Percentiles rank a stretch among this genome's conserved stretches.
Conservation (phyloP, 176 grass and related monocot genomes). For the Panicum miliaceum region DNA sequence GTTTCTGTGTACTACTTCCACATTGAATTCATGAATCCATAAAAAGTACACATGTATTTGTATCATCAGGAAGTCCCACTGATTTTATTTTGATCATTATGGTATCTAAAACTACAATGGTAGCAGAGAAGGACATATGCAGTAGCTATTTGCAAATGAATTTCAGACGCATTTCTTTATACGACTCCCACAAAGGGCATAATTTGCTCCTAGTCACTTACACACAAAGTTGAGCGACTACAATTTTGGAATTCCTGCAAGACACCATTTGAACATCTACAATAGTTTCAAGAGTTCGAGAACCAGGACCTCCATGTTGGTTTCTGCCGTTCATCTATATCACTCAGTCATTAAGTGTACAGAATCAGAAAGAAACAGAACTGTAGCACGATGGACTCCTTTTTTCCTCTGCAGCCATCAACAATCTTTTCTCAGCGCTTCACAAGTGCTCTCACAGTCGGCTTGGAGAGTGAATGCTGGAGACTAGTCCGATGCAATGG, state of each 20-base stretch:
- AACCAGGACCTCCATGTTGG: neutral
- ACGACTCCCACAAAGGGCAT: neutral
- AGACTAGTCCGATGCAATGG: constrained; percentile 72
- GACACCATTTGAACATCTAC: neutral
- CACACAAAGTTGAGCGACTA: neutral
- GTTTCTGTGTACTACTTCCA: neutral
- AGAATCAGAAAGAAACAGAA: neutral
- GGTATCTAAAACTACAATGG: neutral
- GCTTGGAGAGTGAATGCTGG: constrained; percentile 61
- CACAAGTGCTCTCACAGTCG: constrained; percentile 43
- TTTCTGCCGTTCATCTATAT: neutral
- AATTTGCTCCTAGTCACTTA: neutral
- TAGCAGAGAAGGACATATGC: neutral
- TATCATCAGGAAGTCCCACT: neutral
- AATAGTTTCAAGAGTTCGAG: neutral
- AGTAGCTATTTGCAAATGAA: neutral
- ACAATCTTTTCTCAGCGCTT: constrained; percentile 26
- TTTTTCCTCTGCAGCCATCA: neutral
- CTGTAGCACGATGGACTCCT: neutral
- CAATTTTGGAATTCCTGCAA: neutral
- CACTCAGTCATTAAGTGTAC: neutral
- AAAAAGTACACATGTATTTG: neutral
- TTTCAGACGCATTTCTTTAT: neutral
- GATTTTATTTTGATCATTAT: neutral
- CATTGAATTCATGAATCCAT: neutral